Percentiles rank a stretch among this genome's conserved stretches.
Evolutionary conservation across 2,329 filamentous ascomycete species (phyloP).

Genomic region (Aspergillus clavatus): DNA sequence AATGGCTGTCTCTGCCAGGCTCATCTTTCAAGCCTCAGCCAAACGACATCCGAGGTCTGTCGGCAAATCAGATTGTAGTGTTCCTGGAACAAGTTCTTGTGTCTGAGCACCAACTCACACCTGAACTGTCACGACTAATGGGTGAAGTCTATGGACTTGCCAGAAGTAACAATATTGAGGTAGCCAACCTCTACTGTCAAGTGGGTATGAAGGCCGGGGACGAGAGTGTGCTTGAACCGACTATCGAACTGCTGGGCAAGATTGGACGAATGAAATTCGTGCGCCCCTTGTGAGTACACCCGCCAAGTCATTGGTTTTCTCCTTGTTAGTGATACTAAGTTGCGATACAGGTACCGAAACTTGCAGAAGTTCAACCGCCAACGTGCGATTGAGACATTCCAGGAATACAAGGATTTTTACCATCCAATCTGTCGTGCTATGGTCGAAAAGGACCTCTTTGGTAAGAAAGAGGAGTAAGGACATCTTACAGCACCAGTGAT

Average conservation of each 20-base stretch:
- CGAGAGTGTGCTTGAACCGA: slow-evolving; percentile 61
- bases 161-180: slow-evolving; percentile 77
- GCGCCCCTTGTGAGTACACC: slow-evolving; percentile 61
- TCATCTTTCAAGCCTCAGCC: slow-evolving; percentile 56
- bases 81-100: slow-evolving; percentile 77
- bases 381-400: slow-evolving; percentile 75
- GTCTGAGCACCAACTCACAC: slow-evolving; percentile 59
- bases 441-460: slow-evolving; percentile 77
- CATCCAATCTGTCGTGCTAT: slow-evolving; percentile 86
- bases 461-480: slow-evolving; percentile 28
- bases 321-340: slow-evolving; percentile 10
- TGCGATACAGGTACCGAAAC: slow-evolving; percentile 49
- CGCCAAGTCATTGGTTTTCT: neutral
- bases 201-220: slow-evolving; percentile 74
- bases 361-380: slow-evolving; percentile 69
- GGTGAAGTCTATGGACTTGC: slow-evolving; percentile 69
- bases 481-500: neutral
- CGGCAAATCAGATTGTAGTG: slow-evolving; percentile 83
- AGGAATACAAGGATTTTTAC: slow-evolving; percentile 86
- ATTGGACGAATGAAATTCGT: slow-evolving; percentile 98
- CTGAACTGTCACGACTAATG: slow-evolving; percentile 64
- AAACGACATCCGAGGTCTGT: slow-evolving; percentile 68
- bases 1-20: slow-evolving; percentile 62
- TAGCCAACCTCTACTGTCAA: slow-evolving; percentile 73
- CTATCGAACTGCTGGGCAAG: slow-evolving; percentile 68